phyloP scores from a whole-genome alignment of 768 basidiomycete genomes.

The Leucogyrophana mollusca region DNA sequence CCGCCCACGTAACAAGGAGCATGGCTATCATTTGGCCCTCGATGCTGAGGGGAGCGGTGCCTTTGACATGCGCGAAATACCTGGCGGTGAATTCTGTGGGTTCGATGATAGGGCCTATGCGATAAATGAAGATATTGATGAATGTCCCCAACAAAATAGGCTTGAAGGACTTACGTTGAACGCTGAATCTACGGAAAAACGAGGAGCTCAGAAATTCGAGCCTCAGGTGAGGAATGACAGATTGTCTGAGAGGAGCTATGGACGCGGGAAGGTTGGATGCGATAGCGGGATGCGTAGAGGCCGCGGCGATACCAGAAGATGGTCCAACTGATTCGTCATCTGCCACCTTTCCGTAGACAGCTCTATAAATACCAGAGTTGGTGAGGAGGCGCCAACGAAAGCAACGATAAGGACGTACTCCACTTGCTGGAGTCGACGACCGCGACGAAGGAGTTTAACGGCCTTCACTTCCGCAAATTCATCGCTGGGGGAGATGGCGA shows the following conservation, averaged over 20 bases:
- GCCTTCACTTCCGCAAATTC: conserved; percentile 91
- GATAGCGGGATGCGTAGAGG: conserved; percentile 16
- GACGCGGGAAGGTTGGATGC: conserved; percentile 7
- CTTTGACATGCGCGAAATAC: conserved; percentile 64
- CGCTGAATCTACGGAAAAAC: conserved; percentile 82
- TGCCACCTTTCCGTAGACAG: conserved; percentile 73
- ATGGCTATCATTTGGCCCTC: conserved; percentile 78
- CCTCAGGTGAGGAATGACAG: conserved; percentile 68
- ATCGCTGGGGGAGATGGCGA: conserved; percentile 50
- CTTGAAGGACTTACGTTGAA: conserved; percentile 64
- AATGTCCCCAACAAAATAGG: conserved; percentile 3
- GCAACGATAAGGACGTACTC: conserved; percentile 53
- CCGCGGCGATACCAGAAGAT: conserved; percentile 13
- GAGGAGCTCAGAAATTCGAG: conserved; percentile 79
- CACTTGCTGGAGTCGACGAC: conserved; percentile 79
- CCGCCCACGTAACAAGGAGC: conserved; percentile 85
- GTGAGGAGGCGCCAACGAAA: conserved; percentile 1
- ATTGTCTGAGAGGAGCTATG: conserved; percentile 15
- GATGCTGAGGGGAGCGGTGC: conserved; percentile 58
- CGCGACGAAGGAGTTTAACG: conserved; percentile 79
- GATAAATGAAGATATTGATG: conserved; percentile 9
- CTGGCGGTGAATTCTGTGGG: conserved; percentile 75
- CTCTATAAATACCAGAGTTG: conserved; percentile 39
- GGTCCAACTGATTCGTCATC: conserved; percentile 36
- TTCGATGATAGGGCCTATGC: conserved; percentile 81